phyloP scores from a whole-genome alignment of 2,329 filamentous ascomycete genomes.

The Lecanicillium sp. region DNA sequence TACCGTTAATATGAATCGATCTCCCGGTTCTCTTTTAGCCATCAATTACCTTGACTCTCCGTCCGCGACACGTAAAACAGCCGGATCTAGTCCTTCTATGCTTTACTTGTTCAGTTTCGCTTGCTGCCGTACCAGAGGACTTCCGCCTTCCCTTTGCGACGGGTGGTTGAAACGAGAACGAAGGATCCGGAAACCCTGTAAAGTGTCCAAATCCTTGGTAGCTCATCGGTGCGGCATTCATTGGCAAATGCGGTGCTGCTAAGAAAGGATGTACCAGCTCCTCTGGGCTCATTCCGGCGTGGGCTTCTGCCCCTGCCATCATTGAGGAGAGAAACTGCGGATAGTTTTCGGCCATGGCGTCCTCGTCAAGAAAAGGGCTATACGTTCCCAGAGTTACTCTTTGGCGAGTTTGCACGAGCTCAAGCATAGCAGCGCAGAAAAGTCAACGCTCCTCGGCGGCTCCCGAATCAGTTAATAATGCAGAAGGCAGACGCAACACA shows the following conservation, averaged over 20 bases:
- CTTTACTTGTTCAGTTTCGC: slow-evolving; percentile 68
- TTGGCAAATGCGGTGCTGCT: slow-evolving; percentile 27
- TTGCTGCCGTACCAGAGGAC: slow-evolving; percentile 29
- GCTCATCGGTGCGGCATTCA: slow-evolving; percentile 7
- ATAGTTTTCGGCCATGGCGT: slow-evolving; percentile 57
- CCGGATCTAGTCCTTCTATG: slow-evolving; percentile 90
- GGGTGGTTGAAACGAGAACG: slow-evolving; percentile 43
- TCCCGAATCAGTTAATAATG: too few species aligned
- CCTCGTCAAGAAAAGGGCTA: too few species aligned
- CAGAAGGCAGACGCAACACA: too few species aligned
- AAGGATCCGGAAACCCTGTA: slow-evolving; percentile 43
- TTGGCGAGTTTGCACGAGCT: too few species aligned
- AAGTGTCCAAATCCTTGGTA: slow-evolving; percentile 46
- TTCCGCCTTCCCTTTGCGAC: slow-evolving; percentile 46
- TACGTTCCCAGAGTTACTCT: too few species aligned
- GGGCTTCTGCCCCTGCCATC: slow-evolving; percentile 41
- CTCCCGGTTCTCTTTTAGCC: neutral
- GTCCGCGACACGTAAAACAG: slow-evolving; percentile 83
- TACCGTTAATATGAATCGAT: slow-evolving; percentile 14
- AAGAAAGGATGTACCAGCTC: slow-evolving; percentile 28
- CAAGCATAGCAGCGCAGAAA: too few species aligned
- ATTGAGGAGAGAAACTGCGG: slow-evolving; percentile 49
- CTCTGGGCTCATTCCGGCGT: slow-evolving; percentile 32
- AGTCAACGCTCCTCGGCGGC: too few species aligned
- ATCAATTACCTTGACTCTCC: slow-evolving; percentile 69